Conservation (phyloP, 495 filamentous ascomycete genomes). For the Baudoinia panamericana region DNA sequence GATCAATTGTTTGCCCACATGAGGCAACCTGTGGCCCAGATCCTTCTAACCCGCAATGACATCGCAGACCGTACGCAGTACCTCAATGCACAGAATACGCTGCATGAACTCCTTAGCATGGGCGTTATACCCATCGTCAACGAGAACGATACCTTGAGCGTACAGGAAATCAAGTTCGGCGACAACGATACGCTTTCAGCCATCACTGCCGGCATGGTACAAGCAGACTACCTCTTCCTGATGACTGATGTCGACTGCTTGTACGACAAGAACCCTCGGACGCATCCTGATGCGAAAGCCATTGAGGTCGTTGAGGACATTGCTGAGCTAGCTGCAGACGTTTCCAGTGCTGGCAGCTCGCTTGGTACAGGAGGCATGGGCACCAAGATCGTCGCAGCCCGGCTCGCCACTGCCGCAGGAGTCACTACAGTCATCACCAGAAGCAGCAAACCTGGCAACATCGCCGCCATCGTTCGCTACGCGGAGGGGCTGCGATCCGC, state of each 20-base stretch:
- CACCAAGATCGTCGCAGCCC: conserved; percentile 91
- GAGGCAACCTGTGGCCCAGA: conserved; percentile 80
- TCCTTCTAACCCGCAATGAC: conserved; percentile 89
- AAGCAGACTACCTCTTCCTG: conserved; percentile 90
- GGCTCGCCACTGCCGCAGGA: conserved; percentile 83
- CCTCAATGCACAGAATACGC: conserved; percentile 88
- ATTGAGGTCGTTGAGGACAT: conserved; percentile 94
- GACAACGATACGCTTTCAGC: conserved; percentile 96
- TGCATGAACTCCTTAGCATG: conserved; percentile 81
- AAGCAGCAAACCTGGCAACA: conserved; percentile 85
- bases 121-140: conserved; percentile 97
- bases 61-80: conserved; percentile 96
- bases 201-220: conserved; percentile 93
- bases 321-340: conserved; percentile 69
- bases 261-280: conserved; percentile 88
- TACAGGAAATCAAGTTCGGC: conserved; percentile 98
- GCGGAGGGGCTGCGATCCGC: conserved; percentile 42
- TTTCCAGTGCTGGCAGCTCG: conserved; percentile 74
- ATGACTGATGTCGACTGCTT: conserved; percentile 99
- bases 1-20: conserved; percentile 81
- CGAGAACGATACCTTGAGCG: conserved; percentile 93
- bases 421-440: conserved; percentile 92
- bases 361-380: conserved; percentile 96
- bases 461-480: conserved; percentile 72
- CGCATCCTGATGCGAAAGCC: conserved; percentile 66